Base-by-base conservation (phyloP, 73 alveolate species). In the Blepharisma japonicum region DNA sequence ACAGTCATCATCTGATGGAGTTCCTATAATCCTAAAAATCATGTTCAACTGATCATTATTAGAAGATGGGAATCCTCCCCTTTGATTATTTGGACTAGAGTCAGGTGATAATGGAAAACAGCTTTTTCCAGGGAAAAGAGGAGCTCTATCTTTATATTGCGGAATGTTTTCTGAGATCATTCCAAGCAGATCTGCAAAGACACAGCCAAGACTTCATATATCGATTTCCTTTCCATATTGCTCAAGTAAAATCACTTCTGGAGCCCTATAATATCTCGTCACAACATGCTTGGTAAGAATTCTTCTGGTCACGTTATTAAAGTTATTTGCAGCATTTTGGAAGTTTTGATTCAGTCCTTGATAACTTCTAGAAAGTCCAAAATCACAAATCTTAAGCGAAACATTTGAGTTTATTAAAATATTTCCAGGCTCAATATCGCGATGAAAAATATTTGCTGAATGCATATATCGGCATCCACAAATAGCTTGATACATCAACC, bases 201-300 rank as follows among this genome's bases (percentile, higher is more conserved):
- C 85, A 76, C 99, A 95, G 45, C 99, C 99, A 27, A 95, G 93
- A 38, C 97, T 89, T 98, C 99, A 95, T 47, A 94, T 90, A 81
- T 95, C 99, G 21, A 95, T 95, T 6, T 98, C 97, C 5, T 97
- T 92, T 20, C 97, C 92, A 86, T 95, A 95, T 84, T 95, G 97
- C 86, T 95, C 99, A 32, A 95, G 77, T 56, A 95, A 87, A 76
- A 95, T 95, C 45, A 95, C 88, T 84, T 95, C 99, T 7, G 99
- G 99, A 8, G 99, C 99, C 81, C 99, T 81, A 68, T 95, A 95
- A 98, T 98, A 95, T 66, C 99, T 83, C 45, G 99, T 94, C 56
- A 95, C 99, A 8, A 95, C 99, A 82, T 95, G 99, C 6, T 96
- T 98, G 45, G 98, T 92, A 71, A 92, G 85, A 71, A 89, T 95